Evolutionary conservation across 2,329 filamentous ascomycete species (phyloP).

Genomic region (Verticillium longisporum): DNA sequence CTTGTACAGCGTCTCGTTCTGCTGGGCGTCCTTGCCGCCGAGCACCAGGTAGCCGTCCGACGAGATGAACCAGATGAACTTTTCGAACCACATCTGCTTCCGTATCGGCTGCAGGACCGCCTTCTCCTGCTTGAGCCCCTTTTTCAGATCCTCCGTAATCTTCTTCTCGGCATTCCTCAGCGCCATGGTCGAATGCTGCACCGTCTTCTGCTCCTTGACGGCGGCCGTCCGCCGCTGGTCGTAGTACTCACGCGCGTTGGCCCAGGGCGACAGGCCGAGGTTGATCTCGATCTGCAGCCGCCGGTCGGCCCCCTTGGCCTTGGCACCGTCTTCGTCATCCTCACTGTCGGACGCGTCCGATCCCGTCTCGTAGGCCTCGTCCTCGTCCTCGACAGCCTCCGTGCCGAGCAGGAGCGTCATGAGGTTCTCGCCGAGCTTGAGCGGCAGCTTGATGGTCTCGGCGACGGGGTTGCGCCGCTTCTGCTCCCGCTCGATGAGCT

Average conservation of each 20-base stretch:
- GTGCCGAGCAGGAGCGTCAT: conserved; percentile 76
- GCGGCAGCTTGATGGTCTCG: conserved; percentile 73
- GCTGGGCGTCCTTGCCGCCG: conserved; percentile 79
- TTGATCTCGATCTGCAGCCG: conserved; percentile 75
- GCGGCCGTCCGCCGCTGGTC: conserved; percentile 80
- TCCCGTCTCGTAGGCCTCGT: conserved; percentile 58
- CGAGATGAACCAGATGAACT: conserved; percentile 92
- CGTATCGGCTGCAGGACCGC: conserved; percentile 76
- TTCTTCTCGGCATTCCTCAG: conserved; percentile 88
- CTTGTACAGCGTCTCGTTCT: conserved; percentile 88
- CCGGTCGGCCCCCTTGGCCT: conserved; percentile 35
- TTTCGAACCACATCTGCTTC: conserved; percentile 91
- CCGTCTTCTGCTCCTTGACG: conserved; percentile 80
- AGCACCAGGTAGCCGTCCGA: conserved; percentile 92
- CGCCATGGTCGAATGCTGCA: conserved; percentile 72
- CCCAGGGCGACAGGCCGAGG: conserved; percentile 73
- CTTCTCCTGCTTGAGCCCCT: conserved; percentile 86
- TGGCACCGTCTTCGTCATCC: conserved; percentile 25
- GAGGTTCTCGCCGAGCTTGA: conserved; percentile 86
- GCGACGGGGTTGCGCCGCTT: conserved; percentile 77
- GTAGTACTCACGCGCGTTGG: conserved; percentile 88
- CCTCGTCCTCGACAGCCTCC: conserved; percentile 55
- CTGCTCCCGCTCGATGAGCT: conserved; percentile 83
- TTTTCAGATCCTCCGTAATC: conserved; percentile 78
- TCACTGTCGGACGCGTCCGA: conserved; percentile 54